These are phyloP conservation scores for Sporisorium graminicola DNA, from an alignment of 1,284 basidiomycete species.

Conservation along the genomic window DNA sequence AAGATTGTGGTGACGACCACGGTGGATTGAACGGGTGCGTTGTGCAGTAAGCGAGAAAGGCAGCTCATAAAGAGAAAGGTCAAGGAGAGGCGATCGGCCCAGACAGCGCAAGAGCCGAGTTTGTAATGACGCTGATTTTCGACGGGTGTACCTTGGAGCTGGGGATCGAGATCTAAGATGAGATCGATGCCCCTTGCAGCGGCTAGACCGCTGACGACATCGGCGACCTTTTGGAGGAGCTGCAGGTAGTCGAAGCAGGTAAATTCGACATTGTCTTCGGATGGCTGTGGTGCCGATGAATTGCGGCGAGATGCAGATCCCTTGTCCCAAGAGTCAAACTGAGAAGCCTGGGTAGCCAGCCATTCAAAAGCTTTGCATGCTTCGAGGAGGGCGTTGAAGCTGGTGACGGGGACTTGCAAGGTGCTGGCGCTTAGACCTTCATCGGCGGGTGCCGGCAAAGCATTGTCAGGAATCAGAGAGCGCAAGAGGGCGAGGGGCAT, in stretches of 20 bases:
- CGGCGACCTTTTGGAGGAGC: conserved; percentile 50
- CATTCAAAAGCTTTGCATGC: conserved; percentile 56
- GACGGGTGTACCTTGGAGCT: conserved; percentile 20
- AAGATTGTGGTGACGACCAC: conserved; percentile 27
- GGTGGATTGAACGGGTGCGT: conserved; percentile 24
- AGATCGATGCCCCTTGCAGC: conserved; percentile 53
- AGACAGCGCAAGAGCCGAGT: conserved; percentile 34
- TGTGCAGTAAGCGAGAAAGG: conserved; percentile 31
- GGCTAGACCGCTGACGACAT: conserved; percentile 54
- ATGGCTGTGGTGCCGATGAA: conserved; percentile 13
- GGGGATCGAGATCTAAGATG: conserved; percentile 39
- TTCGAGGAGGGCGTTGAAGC: conserved; percentile 56
- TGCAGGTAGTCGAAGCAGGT: conserved; percentile 47
- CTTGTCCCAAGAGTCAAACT: conserved; percentile 10
- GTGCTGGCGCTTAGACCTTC: conserved; percentile 54
- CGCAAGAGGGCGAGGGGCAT: conserved; percentile 47
- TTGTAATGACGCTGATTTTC: conserved; percentile 30
- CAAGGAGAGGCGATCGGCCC: conserved; percentile 34
- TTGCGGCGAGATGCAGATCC: conserved; percentile 9
- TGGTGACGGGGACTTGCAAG: conserved; percentile 56
- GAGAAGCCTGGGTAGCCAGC: conserved; percentile 32
- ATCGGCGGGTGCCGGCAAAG: conserved; percentile 38
- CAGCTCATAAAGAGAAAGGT: conserved; percentile 48
- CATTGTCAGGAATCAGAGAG: conserved; percentile 50
- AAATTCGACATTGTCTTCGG: conserved; percentile 21